phyloP scores from a whole-genome alignment of 2,329 filamentous ascomycete genomes.

The Dactylellina parvicollis region DNA sequence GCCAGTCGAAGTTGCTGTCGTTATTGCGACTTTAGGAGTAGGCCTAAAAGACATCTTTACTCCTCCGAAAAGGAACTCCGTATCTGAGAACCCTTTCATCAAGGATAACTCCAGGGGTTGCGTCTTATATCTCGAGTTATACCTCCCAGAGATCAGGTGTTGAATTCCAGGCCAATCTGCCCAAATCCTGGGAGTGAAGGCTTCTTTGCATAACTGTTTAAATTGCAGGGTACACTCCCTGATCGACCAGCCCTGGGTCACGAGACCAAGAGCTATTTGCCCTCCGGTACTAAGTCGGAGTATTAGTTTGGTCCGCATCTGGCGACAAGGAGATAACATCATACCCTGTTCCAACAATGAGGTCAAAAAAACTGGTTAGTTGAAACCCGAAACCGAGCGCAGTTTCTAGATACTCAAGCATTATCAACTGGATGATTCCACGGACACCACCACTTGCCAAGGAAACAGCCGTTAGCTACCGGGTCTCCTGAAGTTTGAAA shows the following conservation, averaged over 20 bases:
- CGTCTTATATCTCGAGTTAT: conserved; percentile 56
- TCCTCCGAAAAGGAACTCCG: conserved; percentile 62
- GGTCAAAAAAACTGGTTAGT: conserved; percentile 65
- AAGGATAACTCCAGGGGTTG: conserved; percentile 61
- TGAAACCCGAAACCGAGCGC: conserved; percentile 61
- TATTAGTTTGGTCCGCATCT: neutral
- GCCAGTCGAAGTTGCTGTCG: conserved; percentile 62
- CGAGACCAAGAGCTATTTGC: conserved; percentile 63
- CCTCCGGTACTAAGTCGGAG: conserved; percentile 62
- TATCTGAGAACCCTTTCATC: conserved; percentile 59
- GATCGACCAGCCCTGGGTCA: conserved; percentile 61
- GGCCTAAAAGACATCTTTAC: conserved; percentile 42
- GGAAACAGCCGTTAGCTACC: too few species aligned
- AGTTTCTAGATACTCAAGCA: conserved; percentile 61
- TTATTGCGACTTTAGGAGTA: conserved; percentile 62
- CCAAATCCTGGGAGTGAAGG: conserved; percentile 62
- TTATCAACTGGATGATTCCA: conserved; percentile 58
- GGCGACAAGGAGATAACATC: too few species aligned
- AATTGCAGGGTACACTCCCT: conserved; percentile 61
- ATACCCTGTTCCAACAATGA: conserved; percentile 64
- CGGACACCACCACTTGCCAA: conserved; percentile 56
- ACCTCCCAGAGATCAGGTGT: conserved; percentile 8
- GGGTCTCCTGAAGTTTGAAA: too few species aligned
- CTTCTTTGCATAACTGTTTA: conserved; percentile 62
- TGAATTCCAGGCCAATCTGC: conserved; percentile 59